A percentile compares a stretch with the other conserved stretches of the same genome.
These are phyloP conservation scores for Liquidambar formosana DNA, from an alignment of 164 flowering plant species.

Conservation along the genomic window DNA sequence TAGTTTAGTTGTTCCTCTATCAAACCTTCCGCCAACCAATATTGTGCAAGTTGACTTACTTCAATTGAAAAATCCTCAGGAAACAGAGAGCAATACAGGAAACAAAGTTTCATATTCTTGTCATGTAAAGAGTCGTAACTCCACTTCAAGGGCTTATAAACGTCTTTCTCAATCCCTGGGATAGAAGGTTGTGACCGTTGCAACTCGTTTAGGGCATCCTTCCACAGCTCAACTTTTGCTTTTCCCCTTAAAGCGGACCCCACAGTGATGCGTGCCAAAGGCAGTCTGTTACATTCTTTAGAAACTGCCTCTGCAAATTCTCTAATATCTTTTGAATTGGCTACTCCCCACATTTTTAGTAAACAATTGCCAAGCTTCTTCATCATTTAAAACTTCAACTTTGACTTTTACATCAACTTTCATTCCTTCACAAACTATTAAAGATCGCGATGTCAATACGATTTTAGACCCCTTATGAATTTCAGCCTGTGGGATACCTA, in stretches of 20 bases:
- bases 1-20: background rate
- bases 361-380: too few relatives aligned
- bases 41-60: background rate
- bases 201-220: background rate
- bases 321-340: too few relatives aligned
- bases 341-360: too few relatives aligned
- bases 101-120: slow-evolving; percentile 1
- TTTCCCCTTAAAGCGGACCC: slow-evolving; percentile 4
- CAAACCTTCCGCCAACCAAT: slow-evolving; percentile 10
- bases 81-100: slow-evolving; percentile 1
- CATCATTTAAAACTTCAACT: too few relatives aligned
- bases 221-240: slow-evolving; percentile 1
- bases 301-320: too few relatives aligned
- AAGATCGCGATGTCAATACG: too few relatives aligned
- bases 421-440: too few relatives aligned
- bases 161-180: slow-evolving; percentile 1
- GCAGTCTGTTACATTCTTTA: too few relatives aligned
- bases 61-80: slow-evolving; percentile 3
- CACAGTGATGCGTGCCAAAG: slow-evolving; percentile 1
- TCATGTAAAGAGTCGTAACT: slow-evolving; percentile 4
- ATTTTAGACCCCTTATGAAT: too few relatives aligned
- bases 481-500: too few relatives aligned
- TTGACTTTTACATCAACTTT: too few relatives aligned
- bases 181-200: background rate
- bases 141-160: slow-evolving; percentile 5